A percentile compares a stretch with the other conserved stretches of the same genome.
These are phyloP conservation scores for Diaporthe citri DNA, from an alignment of 2,329 filamentous ascomycete genomes.

Conservation along the genomic window DNA sequence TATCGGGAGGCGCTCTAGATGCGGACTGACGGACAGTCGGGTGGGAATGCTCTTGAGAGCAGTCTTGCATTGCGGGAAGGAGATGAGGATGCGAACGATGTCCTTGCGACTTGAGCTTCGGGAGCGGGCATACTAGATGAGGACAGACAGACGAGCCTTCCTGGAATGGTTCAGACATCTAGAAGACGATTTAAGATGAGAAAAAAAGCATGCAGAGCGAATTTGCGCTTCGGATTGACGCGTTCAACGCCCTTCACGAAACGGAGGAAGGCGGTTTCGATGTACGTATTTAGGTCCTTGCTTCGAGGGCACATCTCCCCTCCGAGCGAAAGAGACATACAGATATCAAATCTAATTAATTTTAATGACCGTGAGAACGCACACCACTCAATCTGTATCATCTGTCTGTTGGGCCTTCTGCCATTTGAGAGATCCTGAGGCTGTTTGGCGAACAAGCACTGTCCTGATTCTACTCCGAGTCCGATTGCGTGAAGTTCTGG, in stretches of 20 bases:
- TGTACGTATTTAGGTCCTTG: conserved; percentile 16
- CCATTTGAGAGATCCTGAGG: accelerated
- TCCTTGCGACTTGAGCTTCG: neutral
- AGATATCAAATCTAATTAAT: conserved; percentile 23
- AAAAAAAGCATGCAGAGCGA: neutral
- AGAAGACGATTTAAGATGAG: neutral
- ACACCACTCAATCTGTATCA: neutral
- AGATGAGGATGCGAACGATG: neutral
- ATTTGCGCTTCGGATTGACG: neutral
- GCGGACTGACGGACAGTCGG: no score
- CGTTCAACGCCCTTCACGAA: conserved; percentile 6
- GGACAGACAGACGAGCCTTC: neutral
- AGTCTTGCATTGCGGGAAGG: neutral
- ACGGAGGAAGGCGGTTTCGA: neutral
- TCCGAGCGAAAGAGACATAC: neutral
- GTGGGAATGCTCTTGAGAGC: neutral
- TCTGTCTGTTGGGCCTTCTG: accelerated
- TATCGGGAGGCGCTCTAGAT: conserved; percentile 69
- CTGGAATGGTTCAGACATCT: neutral
- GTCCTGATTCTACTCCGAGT: no score
- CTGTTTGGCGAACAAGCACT: neutral
- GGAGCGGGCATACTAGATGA: neutral
- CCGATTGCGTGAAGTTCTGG: neutral
- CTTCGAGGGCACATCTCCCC: neutral
- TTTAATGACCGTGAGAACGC: neutral